Conservation (phyloP, 176 grass and related monocot genomes). For the Themeda triandra region DNA sequence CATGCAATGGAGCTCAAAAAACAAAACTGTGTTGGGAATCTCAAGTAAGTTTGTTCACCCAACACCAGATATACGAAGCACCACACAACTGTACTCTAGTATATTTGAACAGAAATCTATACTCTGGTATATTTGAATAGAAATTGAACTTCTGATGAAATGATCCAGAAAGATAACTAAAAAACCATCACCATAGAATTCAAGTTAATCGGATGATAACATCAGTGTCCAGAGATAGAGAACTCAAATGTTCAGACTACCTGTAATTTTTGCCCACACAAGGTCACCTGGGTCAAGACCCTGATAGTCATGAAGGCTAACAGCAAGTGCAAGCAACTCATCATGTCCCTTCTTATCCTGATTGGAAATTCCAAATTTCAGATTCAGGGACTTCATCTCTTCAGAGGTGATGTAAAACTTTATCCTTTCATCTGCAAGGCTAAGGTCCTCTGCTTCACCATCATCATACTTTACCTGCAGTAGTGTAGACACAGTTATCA, state of each 20-base stretch:
- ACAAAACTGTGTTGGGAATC: not conserved
- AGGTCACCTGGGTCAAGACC: slow-evolving; percentile 84
- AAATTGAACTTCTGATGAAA: slow-evolving; percentile 7
- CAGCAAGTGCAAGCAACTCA: slow-evolving; percentile 84
- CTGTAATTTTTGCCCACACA: slow-evolving; percentile 99
- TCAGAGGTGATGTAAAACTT: slow-evolving; percentile 71
- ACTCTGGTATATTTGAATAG: not conserved
- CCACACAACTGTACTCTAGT: not conserved
- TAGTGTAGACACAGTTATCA: slow-evolving; percentile 10
- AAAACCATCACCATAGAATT: not conserved
- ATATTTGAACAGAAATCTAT: not conserved
- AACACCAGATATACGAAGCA: not conserved
- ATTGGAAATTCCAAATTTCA: slow-evolving; percentile 68
- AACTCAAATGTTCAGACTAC: slow-evolving; percentile 41
- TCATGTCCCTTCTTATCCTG: slow-evolving; percentile 71
- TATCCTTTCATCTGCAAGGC: slow-evolving; percentile 65
- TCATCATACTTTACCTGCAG: slow-evolving; percentile 87
- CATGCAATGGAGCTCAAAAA: not conserved
- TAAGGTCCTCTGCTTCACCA: slow-evolving; percentile 69
- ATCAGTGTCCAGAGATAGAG: not conserved
- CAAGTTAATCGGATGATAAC: slow-evolving; percentile 17
- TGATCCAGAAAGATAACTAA: slow-evolving; percentile 6
- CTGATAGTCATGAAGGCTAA: slow-evolving; percentile 92
- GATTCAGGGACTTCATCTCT: slow-evolving; percentile 65
- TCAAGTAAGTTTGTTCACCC: not conserved